phyloP scores from a whole-genome alignment of 805 yeast genomes.

The Ogataea pignaliae region DNA sequence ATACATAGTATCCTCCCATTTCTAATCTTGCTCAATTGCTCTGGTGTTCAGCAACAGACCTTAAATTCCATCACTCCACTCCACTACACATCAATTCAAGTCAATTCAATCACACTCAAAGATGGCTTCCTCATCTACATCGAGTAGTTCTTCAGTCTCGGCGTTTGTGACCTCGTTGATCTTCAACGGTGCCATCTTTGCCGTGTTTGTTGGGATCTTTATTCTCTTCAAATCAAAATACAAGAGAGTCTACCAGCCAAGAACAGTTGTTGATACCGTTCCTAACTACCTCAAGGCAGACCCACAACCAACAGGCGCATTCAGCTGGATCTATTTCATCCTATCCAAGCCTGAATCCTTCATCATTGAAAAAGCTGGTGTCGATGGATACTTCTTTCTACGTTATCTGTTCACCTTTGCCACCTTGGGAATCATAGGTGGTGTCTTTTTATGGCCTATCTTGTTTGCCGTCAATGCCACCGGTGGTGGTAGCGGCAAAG shows the following conservation, averaged over 20 bases:
- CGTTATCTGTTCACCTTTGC: conserved; percentile 59
- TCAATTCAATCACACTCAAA: background rate
- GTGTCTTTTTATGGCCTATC: conserved; percentile 59
- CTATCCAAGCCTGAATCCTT: conserved; percentile 54
- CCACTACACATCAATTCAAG: background rate
- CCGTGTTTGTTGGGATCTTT: conserved; percentile 37
- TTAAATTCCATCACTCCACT: too few relatives aligned
- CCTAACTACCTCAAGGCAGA: conserved; percentile 43
- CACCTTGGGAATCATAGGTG: conserved; percentile 47
- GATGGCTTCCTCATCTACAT: background rate
- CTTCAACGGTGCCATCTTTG: conserved; percentile 39
- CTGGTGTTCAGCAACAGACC: too few relatives aligned
- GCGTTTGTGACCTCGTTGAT: conserved; percentile 46
- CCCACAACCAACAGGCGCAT: conserved; percentile 39
- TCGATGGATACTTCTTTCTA: conserved; percentile 74
- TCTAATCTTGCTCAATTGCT: background rate
- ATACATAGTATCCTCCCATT: background rate
- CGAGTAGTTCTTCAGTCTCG: conserved; percentile 36
- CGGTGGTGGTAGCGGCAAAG: conserved; percentile 49
- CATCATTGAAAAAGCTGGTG: conserved; percentile 63
- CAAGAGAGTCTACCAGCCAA: conserved; percentile 49
- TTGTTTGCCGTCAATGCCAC: conserved; percentile 73
- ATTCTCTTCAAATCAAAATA: conserved; percentile 39
- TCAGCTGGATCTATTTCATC: conserved; percentile 52
- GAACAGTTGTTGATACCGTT: conserved; percentile 40